Evolutionary conservation across 768 basidiomycete species (phyloP), one percentile per base, ranked within the genome.

Genomic region (Lactifluus volemus): DNA sequence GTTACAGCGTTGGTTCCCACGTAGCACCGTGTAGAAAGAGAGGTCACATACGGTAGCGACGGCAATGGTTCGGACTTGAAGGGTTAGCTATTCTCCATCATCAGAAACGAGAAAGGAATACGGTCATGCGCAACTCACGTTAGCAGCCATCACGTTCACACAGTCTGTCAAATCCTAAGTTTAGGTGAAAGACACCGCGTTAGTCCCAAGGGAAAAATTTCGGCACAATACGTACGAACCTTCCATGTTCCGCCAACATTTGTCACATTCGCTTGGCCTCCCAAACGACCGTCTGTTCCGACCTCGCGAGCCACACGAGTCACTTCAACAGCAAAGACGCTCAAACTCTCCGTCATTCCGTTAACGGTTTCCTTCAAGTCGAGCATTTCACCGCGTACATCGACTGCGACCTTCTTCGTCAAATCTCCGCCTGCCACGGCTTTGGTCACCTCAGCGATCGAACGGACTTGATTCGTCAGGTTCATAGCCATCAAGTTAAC

Each of bases 161-260:
- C 92, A 94, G 70, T 95, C 92, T 52, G 94, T 95, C 75, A 98
- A 78, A 70, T 93, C 89, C 77, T 82, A 68, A 59, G 71, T 71
- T 1, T 56, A 58, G 10, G 58, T 6, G 48, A 65, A 25, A 17
- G 67, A 36, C 29, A 2, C 14, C 41, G 29, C 15, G 30, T 32
- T n/a, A 41, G 14, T 41, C 11, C 42, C 38, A 32, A 34, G 14
- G n/a, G 44, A 8, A 25, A 19, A 29, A 1, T 30, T 45, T 41
- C 7, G 42, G 51, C 5, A n/a, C 19, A 25, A 3, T 15, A 19
- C 36, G n/a, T 15, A 50, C 49, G 55, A 61, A 77, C 79, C 77
- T 93, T 93, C 97, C 97, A 98, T 0, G 92, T 96, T 52, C 97
- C 97, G 61, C 92, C 91, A 49, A 99, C 92, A 69, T 93, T 91